Evolutionary conservation across 441 rosid genomes (phyloP).

Genomic region (Pelargonium hybrid): DNA sequence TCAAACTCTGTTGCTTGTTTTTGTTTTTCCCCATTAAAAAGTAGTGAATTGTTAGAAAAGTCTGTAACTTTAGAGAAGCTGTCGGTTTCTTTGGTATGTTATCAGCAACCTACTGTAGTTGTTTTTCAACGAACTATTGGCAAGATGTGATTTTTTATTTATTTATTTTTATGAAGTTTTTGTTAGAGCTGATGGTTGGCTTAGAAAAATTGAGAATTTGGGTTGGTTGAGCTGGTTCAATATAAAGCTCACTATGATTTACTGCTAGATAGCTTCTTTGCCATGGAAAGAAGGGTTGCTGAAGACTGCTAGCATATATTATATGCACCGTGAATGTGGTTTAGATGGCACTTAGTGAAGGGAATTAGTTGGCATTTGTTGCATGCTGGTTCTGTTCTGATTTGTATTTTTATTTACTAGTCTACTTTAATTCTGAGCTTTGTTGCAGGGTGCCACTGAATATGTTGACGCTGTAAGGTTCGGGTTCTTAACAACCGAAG

Average conservation of each 20-base stretch:
- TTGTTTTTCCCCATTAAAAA: background rate
- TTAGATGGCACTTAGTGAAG: background rate
- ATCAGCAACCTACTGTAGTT: background rate
- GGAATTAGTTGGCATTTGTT: background rate
- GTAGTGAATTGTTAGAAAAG: background rate
- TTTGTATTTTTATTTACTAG: background rate
- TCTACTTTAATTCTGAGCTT: background rate
- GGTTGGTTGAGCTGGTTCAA: too few relatives aligned
- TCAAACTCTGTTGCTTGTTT: conserved; percentile 1
- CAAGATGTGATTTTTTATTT: too few relatives aligned
- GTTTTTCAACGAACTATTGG: too few relatives aligned
- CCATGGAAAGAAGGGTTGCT: background rate
- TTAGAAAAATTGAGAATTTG: too few relatives aligned
- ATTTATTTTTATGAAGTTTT: too few relatives aligned
- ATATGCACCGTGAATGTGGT: background rate
- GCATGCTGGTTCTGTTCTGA: background rate
- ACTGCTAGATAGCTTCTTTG: background rate
- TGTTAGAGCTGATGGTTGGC: too few relatives aligned
- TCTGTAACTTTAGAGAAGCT: background rate
- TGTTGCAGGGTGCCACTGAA: conserved; percentile 19
- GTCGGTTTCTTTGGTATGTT: background rate
- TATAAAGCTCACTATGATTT: background rate
- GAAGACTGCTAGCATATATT: background rate
- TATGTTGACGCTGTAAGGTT: conserved; percentile 19
- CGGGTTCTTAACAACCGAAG: conserved; percentile 17